Percentiles rank a stretch among this genome's conserved stretches.
These are phyloP conservation scores for Groenewaldozyma salmanticensis DNA, from an alignment of 805 yeast genomes.

Conservation along the genomic window DNA sequence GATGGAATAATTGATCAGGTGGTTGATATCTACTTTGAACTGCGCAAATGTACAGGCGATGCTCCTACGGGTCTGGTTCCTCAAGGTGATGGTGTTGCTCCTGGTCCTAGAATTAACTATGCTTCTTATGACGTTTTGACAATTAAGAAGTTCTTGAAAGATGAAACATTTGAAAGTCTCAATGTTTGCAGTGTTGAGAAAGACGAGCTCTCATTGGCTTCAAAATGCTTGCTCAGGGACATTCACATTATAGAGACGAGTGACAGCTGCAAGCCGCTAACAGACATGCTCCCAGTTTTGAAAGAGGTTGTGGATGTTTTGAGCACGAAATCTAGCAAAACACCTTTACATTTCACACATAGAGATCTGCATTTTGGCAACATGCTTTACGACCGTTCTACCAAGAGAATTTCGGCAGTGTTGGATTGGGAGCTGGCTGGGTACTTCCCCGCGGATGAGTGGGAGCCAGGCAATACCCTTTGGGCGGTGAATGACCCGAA, in stretches of 20 bases:
- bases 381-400: not conserved
- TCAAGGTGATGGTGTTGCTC: not conserved
- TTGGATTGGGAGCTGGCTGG: slow-evolving; percentile 6
- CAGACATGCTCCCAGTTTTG: not conserved
- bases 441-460: slow-evolving; percentile 3
- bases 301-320: not conserved
- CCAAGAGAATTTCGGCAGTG: slow-evolving; percentile 1
- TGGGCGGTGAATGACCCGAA: not conserved
- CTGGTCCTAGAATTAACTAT: slow-evolving; percentile 1
- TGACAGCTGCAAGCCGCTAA: not conserved
- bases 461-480: slow-evolving; percentile 6
- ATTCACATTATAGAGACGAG: not conserved
- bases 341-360: slow-evolving; percentile 1
- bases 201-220: not conserved
- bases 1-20: not conserved
- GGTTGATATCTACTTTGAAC: not conserved
- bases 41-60: not conserved
- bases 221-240: not conserved
- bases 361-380: slow-evolving; percentile 4
- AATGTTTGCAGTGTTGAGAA: not conserved
- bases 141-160: slow-evolving; percentile 1
- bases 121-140: slow-evolving; percentile 1
- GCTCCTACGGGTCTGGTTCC: not conserved
- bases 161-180: not conserved
- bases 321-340: not conserved